Evolutionary conservation across 805 yeast species (phyloP), one percentile per base, ranked within the genome.

Genomic region (Priceomyces fermenticarens): DNA sequence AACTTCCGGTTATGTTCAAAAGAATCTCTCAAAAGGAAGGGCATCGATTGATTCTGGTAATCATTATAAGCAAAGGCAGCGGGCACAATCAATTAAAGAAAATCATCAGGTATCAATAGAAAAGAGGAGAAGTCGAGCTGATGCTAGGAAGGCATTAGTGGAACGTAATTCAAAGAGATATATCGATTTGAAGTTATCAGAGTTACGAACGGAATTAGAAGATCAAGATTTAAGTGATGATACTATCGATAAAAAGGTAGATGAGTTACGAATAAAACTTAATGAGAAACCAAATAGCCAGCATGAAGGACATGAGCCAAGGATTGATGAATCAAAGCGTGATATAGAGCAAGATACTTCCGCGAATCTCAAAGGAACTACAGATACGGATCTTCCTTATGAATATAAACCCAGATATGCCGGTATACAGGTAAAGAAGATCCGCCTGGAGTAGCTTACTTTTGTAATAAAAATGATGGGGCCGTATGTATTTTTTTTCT

Each of bases 1-100:
- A 0, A 81, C 87, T 0, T 79, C 83, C 16, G 87, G 87, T 0
- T 69, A 70, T 48, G 72, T 81, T 2, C 83, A 80, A 49, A 65
- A 69, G 45, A 80, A 68, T 47, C 53, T 58, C 1, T 55, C 72
- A 0, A 47, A 55, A 12, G 27, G 48, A 3, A 51, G 55, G 20
- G 53, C 48, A 30, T 45, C 26, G 38, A 44, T 20, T 43, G 44
- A 54, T 11, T 55, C 48, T 16, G 55, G 53, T 26, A 70, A 73
- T 7, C 69, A 63, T 17, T 73, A 55, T 48, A 51, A 62, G 30
- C 55, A 60, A 34, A 61, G 81, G 32, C 61, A 68, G 44, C 26
- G 40, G 28, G 56, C 47, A 32, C 54, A 45, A 12, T 39, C 44
- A 13, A 53, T 41, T 33, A 42, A 58, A 48, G 44, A 53, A 41